These are phyloP conservation scores for Sporodiniella umbellata DNA, from an alignment of 371 early-diverging fungal species.

Conservation along the genomic window DNA sequence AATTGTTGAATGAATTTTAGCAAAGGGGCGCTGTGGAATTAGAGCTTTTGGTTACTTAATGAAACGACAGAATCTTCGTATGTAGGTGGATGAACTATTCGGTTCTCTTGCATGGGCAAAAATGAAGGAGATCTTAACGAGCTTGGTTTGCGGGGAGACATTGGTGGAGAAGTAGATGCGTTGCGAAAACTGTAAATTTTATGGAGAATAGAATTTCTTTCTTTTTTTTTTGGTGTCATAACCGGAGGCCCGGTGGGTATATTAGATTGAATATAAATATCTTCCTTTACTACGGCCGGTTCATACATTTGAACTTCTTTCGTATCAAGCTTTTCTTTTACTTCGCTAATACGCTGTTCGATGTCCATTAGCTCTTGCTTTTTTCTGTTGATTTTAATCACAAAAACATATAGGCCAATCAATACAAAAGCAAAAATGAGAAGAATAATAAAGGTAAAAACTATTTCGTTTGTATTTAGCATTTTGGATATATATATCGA, in stretches of 20 bases:
- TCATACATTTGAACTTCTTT: slow-evolving; percentile 3
- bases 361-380: slow-evolving; percentile 12
- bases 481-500: slow-evolving; percentile 3
- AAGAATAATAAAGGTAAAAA: slow-evolving; percentile 16
- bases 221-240: slow-evolving; percentile 9
- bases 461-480: slow-evolving; percentile 15
- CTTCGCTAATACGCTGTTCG: slow-evolving; percentile 12
- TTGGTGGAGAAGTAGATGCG: slow-evolving; percentile 7
- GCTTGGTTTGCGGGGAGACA: slow-evolving; percentile 9
- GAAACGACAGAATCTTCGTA: slow-evolving; percentile 3
- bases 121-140: slow-evolving; percentile 16
- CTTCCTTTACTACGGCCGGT: slow-evolving; percentile 20
- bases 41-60: slow-evolving; percentile 2
- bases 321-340: slow-evolving; percentile 5
- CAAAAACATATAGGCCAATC: slow-evolving; percentile 6
- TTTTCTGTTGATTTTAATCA: slow-evolving; percentile 7
- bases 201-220: slow-evolving; percentile 12
- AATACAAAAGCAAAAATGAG: slow-evolving; percentile 12
- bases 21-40: not conserved
- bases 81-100: slow-evolving; percentile 1
- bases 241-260: slow-evolving; percentile 2
- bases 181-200: slow-evolving; percentile 22
- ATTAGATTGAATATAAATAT: slow-evolving; percentile 3
- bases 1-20: not conserved
- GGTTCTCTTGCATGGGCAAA: slow-evolving; percentile 20